Percentiles rank a stretch among this genome's conserved stretches.
phyloP scores from a whole-genome alignment of 345 rosid species.

The Acer saccharum region DNA sequence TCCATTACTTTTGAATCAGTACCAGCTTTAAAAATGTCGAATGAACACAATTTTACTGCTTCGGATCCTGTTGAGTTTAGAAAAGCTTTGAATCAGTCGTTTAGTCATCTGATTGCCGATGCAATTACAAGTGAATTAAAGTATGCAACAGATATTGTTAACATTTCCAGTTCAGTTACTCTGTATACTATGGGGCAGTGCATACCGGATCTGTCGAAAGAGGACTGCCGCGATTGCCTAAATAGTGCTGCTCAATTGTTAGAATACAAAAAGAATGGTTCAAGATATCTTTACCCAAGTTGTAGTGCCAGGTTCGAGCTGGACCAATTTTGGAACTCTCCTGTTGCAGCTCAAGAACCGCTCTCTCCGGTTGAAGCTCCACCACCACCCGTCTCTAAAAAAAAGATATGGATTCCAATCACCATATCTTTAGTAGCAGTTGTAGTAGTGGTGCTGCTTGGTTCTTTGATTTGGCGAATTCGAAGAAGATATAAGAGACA shows the following conservation, averaged over 20 bases:
- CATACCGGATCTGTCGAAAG: slow-evolving; percentile 16
- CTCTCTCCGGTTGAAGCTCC: too few relatives aligned
- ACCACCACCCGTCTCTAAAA: too few relatives aligned
- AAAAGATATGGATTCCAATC: too few relatives aligned
- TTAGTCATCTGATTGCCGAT: background rate
- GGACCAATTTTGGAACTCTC: too few relatives aligned
- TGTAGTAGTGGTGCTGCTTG: too few relatives aligned
- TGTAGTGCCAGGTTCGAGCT: too few relatives aligned
- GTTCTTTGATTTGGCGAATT: too few relatives aligned
- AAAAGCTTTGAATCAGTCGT: background rate
- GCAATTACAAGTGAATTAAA: background rate
- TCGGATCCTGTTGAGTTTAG: background rate
- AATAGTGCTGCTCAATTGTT: background rate
- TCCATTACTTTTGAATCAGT: background rate
- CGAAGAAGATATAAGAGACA: too few relatives aligned
- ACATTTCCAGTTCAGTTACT: background rate
- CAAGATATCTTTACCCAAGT: too few relatives aligned
- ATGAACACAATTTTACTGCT: too few relatives aligned
- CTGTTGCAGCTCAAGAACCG: too few relatives aligned
- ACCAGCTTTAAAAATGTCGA: background rate
- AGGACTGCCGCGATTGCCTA: slow-evolving; percentile 10
- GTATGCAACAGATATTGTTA: background rate
- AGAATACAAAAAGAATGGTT: background rate
- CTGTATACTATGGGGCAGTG: slow-evolving; percentile 26
- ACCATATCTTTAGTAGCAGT: too few relatives aligned